These are phyloP conservation scores for Solanum lignicaule DNA, from an alignment of 257 asterid genomes.

Conservation along the genomic window DNA sequence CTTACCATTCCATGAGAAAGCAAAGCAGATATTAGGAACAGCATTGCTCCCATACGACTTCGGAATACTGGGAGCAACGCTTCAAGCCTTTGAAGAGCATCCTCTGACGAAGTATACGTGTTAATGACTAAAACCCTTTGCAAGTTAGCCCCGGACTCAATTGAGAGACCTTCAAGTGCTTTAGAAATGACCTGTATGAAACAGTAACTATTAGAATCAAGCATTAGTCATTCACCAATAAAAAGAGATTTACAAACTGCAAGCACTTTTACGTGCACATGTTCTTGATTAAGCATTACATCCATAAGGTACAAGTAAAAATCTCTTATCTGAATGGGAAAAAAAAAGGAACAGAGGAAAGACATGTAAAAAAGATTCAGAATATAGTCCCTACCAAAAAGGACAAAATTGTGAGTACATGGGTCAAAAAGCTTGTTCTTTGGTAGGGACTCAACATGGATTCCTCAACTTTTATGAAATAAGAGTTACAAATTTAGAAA, in stretches of 20 bases:
- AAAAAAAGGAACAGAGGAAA: background rate
- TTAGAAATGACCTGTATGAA: slow-evolving; percentile 49
- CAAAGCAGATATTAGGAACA: slow-evolving; percentile 84
- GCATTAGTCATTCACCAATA: background rate
- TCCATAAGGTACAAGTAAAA: background rate
- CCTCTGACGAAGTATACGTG: slow-evolving; percentile 39
- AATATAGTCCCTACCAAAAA: background rate
- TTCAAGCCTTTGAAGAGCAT: slow-evolving; percentile 53
- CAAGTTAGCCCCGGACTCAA: slow-evolving; percentile 74
- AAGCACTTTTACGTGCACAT: background rate
- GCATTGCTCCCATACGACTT: slow-evolving; percentile 95
- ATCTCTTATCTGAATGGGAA: background rate
- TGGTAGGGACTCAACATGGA: background rate
- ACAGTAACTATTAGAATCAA: background rate
- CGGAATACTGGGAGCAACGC: slow-evolving; percentile 68
- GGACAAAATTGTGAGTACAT: background rate
- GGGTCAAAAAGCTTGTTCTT: background rate
- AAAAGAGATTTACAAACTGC: background rate
- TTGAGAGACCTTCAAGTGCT: slow-evolving; percentile 57
- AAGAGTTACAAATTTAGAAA: background rate
- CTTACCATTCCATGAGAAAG: slow-evolving; percentile 92
- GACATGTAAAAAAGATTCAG: background rate
- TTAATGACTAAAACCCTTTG: slow-evolving; percentile 56
- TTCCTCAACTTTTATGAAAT: background rate
- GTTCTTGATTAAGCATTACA: background rate